Conservation (phyloP, 768 basidiomycete genomes). For the Hortiboletus campestris region DNA sequence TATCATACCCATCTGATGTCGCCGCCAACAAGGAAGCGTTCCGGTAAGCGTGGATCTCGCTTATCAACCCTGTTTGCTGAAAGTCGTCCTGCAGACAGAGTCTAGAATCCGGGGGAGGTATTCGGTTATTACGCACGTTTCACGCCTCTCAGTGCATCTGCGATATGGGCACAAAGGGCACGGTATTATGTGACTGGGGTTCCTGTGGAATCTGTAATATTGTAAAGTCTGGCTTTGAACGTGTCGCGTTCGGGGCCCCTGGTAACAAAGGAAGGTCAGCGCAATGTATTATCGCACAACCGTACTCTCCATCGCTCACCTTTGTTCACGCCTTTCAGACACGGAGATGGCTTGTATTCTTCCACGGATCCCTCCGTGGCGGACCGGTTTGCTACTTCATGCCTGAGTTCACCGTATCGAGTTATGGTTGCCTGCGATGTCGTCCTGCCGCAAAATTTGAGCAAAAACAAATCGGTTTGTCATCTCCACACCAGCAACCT, state of each 20-base stretch:
- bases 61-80: slow-evolving; percentile 3
- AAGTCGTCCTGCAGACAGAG: slow-evolving; percentile 20
- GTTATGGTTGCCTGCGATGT: slow-evolving; percentile 63
- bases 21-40: slow-evolving; percentile 44
- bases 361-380: slow-evolving; percentile 58
- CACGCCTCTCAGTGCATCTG: slow-evolving; percentile 68
- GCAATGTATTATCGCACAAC: slow-evolving; percentile 1
- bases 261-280: slow-evolving; percentile 56
- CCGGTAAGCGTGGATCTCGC: slow-evolving; percentile 35
- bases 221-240: slow-evolving; percentile 54
- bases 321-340: slow-evolving; percentile 34
- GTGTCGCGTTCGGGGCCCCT: slow-evolving; percentile 54
- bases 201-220: slow-evolving; percentile 67
- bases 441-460: slow-evolving; percentile 35
- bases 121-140: slow-evolving; percentile 55
- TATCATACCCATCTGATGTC: slow-evolving; percentile 34
- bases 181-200: slow-evolving; percentile 50
- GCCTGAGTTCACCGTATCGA: slow-evolving; percentile 63
- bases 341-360: slow-evolving; percentile 63
- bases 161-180: slow-evolving; percentile 57
- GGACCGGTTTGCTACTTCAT: slow-evolving; percentile 62
- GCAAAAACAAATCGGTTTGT: slow-evolving; percentile 28
- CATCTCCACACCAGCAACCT: slow-evolving; percentile 14
- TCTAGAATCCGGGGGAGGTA: slow-evolving; percentile 34
- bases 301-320: background rate